These are phyloP conservation scores for Kodamaea ohmeri DNA, from an alignment of 1,139 yeast species.

Conservation along the genomic window DNA sequence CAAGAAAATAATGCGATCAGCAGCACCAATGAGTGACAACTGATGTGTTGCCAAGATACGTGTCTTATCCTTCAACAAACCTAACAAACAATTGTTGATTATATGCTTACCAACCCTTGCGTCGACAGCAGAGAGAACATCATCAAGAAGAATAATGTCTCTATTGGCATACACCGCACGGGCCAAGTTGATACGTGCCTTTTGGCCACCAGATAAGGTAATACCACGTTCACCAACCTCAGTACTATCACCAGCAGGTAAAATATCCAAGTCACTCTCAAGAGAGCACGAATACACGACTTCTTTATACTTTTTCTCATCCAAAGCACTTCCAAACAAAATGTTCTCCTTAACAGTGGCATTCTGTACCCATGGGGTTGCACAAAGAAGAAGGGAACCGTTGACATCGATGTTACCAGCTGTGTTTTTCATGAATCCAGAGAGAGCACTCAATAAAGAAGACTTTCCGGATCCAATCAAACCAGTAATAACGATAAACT, in stretches of 20 bases:
- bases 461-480: constrained; percentile 71
- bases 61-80: constrained; percentile 56
- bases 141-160: constrained; percentile 74
- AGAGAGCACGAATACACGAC: constrained; percentile 67
- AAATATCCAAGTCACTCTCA: constrained; percentile 60
- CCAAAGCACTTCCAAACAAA: constrained; percentile 61
- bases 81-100: constrained; percentile 66
- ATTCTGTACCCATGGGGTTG: constrained; percentile 80
- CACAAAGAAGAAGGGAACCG: constrained; percentile 46
- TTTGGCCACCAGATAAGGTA: constrained; percentile 90
- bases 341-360: constrained; percentile 77
- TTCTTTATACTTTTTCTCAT: constrained; percentile 51
- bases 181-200: constrained; percentile 81
- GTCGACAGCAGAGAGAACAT: constrained; percentile 88
- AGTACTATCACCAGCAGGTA: constrained; percentile 81
- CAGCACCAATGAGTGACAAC: constrained; percentile 62
- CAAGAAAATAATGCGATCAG: constrained; percentile 67
- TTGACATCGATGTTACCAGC: constrained; percentile 47
- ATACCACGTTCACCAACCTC: constrained; percentile 94
- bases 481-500: constrained; percentile 69
- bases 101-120: constrained; percentile 86
- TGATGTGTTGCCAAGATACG: constrained; percentile 85
- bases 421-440: constrained; percentile 56
- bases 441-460: constrained; percentile 57
- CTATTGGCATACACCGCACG: constrained; percentile 72